Evolutionary conservation across 345 rosid species (phyloP).

Genomic region (Arabis alpina): DNA sequence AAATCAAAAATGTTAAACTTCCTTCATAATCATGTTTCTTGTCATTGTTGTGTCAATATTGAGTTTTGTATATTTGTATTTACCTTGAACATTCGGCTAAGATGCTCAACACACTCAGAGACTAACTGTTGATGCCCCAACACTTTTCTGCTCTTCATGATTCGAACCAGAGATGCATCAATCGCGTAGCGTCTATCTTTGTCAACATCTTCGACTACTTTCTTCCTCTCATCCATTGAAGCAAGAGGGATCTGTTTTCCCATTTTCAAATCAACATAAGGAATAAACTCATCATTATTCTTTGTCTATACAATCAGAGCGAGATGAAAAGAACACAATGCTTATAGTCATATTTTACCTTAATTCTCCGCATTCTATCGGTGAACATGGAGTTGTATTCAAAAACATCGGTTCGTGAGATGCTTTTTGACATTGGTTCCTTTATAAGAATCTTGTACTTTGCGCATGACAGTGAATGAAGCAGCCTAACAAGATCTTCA

Average conservation of each 20-base stretch:
- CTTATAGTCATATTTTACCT: constrained; percentile 41
- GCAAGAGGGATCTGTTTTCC: constrained; percentile 60
- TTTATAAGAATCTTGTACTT: constrained; percentile 72
- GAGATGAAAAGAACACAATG: background rate
- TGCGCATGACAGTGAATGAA: constrained; percentile 74
- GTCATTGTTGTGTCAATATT: too few relatives aligned
- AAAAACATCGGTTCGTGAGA: constrained; percentile 55
- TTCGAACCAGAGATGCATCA: constrained; percentile 89
- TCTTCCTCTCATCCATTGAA: constrained; percentile 77
- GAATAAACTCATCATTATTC: background rate
- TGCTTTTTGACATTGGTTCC: constrained; percentile 58
- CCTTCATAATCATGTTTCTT: too few relatives aligned
- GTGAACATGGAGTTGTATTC: constrained; percentile 76
- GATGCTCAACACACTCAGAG: constrained; percentile 76
- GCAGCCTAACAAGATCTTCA: constrained; percentile 76
- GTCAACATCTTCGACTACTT: constrained; percentile 80
- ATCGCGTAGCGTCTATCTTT: constrained; percentile 80
- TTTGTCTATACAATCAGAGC: background rate
- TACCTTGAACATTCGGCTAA: constrained; percentile 86
- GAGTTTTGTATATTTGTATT: too few relatives aligned
- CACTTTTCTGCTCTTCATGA: constrained; percentile 87
- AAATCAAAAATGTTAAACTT: background rate
- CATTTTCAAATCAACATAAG: too few relatives aligned
- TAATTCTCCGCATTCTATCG: constrained; percentile 79
- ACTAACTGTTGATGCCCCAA: constrained; percentile 76